These are phyloP conservation scores for Xylariaceae sp. DNA, from an alignment of 2,329 filamentous ascomycete species.

Conservation along the genomic window DNA sequence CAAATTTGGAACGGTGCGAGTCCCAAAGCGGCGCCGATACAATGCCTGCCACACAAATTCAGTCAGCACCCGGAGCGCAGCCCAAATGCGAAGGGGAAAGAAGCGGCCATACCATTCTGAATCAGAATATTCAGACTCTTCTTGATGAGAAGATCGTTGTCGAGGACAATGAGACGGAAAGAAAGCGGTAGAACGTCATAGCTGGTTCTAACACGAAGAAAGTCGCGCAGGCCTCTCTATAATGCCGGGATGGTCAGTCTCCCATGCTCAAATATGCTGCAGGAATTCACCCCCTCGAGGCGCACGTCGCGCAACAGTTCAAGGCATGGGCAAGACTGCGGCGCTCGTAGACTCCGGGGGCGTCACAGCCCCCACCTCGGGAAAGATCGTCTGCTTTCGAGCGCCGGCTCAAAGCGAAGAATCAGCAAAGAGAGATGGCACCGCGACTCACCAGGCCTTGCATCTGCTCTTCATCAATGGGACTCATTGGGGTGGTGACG, in stretches of 20 bases:
- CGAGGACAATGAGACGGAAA: slow-evolving; percentile 91
- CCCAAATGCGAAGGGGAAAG: neutral
- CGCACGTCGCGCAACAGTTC: neutral
- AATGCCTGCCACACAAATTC: slow-evolving; percentile 58
- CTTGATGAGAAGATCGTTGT: slow-evolving; percentile 90
- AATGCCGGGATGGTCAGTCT: slow-evolving; percentile 20
- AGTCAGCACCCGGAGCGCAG: slow-evolving; percentile 4
- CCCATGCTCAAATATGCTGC: neutral
- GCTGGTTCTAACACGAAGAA: slow-evolving; percentile 91
- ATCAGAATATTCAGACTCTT: slow-evolving; percentile 94
- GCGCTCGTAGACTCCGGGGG: neutral
- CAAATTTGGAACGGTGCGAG: slow-evolving; percentile 86
- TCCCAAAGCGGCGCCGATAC: slow-evolving; percentile 98
- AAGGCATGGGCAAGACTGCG: neutral
- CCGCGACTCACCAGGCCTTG: slow-evolving; percentile 63
- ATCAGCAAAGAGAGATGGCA: neutral
- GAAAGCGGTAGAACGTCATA: slow-evolving; percentile 97
- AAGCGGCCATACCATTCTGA: slow-evolving; percentile 68
- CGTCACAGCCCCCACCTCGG: neutral
- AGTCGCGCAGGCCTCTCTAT: slow-evolving; percentile 86
- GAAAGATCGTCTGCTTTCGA: too few species aligned
- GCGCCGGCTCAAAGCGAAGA: neutral
- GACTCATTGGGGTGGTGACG: slow-evolving; percentile 46
- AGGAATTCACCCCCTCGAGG: neutral
- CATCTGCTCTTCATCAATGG: slow-evolving; percentile 69